Base-by-base conservation (phyloP, 2,329 filamentous ascomycete genomes). In the Geosmithia morbida region DNA sequence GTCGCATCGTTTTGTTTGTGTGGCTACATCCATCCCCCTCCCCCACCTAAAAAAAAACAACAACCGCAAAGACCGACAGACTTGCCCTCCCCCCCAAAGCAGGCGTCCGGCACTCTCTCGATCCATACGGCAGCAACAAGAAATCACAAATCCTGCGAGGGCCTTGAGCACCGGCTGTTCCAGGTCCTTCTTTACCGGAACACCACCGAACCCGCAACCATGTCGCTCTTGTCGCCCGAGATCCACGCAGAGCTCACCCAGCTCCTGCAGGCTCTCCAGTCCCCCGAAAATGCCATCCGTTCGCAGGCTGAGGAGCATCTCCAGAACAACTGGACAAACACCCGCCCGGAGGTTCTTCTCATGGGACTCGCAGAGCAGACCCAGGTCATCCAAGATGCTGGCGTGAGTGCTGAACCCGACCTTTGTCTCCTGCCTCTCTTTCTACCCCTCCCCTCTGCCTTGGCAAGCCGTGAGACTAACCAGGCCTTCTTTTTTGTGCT, bases 321-420 rank as follows among this genome's bases (percentile, higher is more conserved):
- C 52, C 86, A 87, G 64, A 86, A 79, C 66, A 89, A 88, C 72
- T 98, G 92, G 92, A 85, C 88, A 37, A 70, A 71, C 51, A 75
- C 79, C 49, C 79, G 85, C 51, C 89, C 92, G 37, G 89, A 96
- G 59, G 75, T 94, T 56, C 73, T 97, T 55, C 70, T 98, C 61
- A 92, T 97, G 84, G 92, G 89, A 54, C 71, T 98, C 57, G 89
- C 85, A 41, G 92, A 97, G 69, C 90, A 97, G 67, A 81, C 95
- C 56, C 81, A 86, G 59, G 80, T 76, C 53, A 80, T 85, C n/a
- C 77, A 79, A 55, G 81, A 90, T 59, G 71, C 79, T 55, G 72
- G 77, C 50, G 87, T 92, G 74, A 47, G 65, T 56, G 48, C 40
- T 46, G 41, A 44, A 26, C 41, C 19, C 19, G 30, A 16, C n/a